A percentile compares a stretch with the other conserved stretches of the same genome.
phyloP scores from a whole-genome alignment of 345 rosid species.

The Rhodamnia rubescens region DNA sequence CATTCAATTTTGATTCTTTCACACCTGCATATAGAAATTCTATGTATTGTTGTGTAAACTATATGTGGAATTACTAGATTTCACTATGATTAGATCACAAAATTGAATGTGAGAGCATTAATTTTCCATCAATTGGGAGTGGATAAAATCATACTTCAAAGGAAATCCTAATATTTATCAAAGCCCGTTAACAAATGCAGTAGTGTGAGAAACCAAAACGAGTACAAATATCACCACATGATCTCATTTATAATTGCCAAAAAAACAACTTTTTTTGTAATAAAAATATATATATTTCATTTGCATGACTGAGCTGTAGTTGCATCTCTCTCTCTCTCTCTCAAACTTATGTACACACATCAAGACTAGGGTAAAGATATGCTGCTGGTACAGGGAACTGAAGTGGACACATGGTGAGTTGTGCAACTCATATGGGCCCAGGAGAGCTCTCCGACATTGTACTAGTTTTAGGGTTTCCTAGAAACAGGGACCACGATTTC shows the following conservation, averaged over 20 bases:
- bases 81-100: background rate
- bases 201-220: background rate
- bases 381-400: background rate
- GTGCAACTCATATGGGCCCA: background rate
- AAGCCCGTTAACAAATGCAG: background rate
- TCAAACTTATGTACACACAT: background rate
- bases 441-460: background rate
- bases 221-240: background rate
- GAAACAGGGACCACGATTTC: constrained; percentile 57
- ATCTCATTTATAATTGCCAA: background rate
- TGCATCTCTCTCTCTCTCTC: background rate
- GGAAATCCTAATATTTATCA: background rate
- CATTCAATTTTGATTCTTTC: background rate
- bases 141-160: background rate
- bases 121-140: background rate
- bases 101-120: background rate
- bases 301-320: background rate
- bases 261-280: background rate
- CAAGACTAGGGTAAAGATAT: background rate
- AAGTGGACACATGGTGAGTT: background rate
- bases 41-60: background rate
- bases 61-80: background rate
- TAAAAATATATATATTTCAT: no score
- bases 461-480: constrained; percentile 32
- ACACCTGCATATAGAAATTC: background rate